phyloP scores from a whole-genome alignment of 1,139 yeast genomes.

The Candida dubliniensis region DNA sequence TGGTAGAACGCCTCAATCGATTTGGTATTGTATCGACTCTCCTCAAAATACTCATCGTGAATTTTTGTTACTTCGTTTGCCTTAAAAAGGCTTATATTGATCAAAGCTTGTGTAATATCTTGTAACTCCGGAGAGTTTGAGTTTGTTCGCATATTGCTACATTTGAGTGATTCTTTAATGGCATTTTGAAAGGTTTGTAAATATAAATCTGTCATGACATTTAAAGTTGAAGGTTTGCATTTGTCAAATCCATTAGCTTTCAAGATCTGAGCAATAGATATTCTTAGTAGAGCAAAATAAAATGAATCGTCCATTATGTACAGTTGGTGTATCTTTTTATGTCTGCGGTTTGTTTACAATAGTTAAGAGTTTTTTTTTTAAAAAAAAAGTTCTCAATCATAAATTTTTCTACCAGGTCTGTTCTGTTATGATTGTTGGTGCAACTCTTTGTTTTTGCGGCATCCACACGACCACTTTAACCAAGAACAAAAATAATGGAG shows the following conservation, averaged over 20 bases:
- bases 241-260: slow-evolving; percentile 74
- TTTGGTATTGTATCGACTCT: slow-evolving; percentile 34
- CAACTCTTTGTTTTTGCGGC: too few species aligned
- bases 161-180: slow-evolving; percentile 38
- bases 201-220: slow-evolving; percentile 62
- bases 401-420: too few species aligned
- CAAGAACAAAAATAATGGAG: too few species aligned
- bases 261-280: slow-evolving; percentile 66
- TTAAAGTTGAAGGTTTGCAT: slow-evolving; percentile 61
- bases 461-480: too few species aligned
- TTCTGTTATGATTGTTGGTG: too few species aligned
- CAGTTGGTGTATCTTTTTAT: background rate
- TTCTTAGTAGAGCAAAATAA: slow-evolving; percentile 58
- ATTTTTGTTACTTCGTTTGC: slow-evolving; percentile 29
- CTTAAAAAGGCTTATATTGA: slow-evolving; percentile 51
- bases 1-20: slow-evolving; percentile 37
- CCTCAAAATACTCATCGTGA: slow-evolving; percentile 17
- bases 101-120: slow-evolving; percentile 64
- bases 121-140: slow-evolving; percentile 40
- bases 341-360: too few species aligned
- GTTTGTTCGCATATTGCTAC: slow-evolving; percentile 16
- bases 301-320: slow-evolving; percentile 39
- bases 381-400: too few species aligned
- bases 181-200: slow-evolving; percentile 54
- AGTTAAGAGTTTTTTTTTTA: too few species aligned